Evolutionary conservation across 116 monocot species (phyloP).

Genomic region (Iris pallida): DNA sequence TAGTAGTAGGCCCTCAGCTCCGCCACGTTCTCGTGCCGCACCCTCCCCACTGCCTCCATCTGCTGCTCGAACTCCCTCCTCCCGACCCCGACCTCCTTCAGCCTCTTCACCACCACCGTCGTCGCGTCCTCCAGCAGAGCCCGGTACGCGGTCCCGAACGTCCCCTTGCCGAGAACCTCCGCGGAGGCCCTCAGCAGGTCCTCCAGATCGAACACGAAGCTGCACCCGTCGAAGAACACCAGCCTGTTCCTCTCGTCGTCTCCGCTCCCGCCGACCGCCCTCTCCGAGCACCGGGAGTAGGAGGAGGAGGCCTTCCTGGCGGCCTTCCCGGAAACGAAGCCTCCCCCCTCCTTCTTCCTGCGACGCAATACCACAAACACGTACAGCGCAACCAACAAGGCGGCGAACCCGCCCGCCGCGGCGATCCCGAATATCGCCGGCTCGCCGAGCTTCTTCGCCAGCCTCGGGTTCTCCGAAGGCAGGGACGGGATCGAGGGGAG

Average conservation of each 20-base stretch:
- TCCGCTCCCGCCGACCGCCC: slow-evolving; percentile 31
- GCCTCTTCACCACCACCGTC: slow-evolving; percentile 30
- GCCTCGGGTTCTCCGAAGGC: too few relatives aligned
- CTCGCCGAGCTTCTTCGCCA: slow-evolving; percentile 23
- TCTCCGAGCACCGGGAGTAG: too few relatives aligned
- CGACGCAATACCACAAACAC: not conserved
- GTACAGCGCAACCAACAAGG: slow-evolving; percentile 24
- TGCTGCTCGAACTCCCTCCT: slow-evolving; percentile 27
- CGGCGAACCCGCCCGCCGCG: slow-evolving; percentile 33
- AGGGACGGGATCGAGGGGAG: not conserved
- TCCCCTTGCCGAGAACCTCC: slow-evolving; percentile 43
- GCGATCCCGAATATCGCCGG: slow-evolving; percentile 45
- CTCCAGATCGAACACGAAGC: slow-evolving; percentile 29
- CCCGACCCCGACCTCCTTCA: slow-evolving; percentile 23
- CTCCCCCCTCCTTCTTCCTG: not conserved
- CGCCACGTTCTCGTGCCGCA: slow-evolving; percentile 28
- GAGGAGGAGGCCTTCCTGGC: slow-evolving; percentile 28
- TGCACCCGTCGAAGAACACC: slow-evolving; percentile 27
- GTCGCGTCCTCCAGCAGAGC: slow-evolving; percentile 29
- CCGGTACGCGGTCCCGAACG: slow-evolving; percentile 36
- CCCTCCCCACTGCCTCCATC: slow-evolving; percentile 22
- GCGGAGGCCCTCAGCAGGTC: slow-evolving; percentile 42
- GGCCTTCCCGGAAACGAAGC: slow-evolving; percentile 26
- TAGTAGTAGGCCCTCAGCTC: slow-evolving; percentile 33
- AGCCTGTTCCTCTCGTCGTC: slow-evolving; percentile 34